Percentiles rank a stretch among this genome's conserved stretches.
phyloP scores from a whole-genome alignment of 2,329 filamentous ascomycete species.

The Aspergillus unguis region DNA sequence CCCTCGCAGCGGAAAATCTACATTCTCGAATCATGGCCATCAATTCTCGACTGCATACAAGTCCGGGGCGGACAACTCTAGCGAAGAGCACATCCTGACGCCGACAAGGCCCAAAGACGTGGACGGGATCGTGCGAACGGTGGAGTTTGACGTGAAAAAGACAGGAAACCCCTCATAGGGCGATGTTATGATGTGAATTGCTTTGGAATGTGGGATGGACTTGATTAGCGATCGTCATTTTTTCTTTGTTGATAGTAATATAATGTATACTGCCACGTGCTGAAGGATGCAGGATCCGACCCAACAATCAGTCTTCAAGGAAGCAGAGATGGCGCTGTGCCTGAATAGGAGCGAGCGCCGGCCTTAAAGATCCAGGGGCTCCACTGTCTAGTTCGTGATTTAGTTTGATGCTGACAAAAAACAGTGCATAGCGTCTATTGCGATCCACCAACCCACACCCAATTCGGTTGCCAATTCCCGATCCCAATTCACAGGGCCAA shows the following conservation, averaged over 20 bases:
- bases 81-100: conserved; percentile 25
- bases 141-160: conserved; percentile 27
- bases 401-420: not conserved
- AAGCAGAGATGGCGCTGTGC: not conserved
- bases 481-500: too few relatives aligned
- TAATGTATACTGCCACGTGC: not conserved
- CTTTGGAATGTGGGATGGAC: not conserved
- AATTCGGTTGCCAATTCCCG: not conserved
- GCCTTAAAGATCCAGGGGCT: not conserved
- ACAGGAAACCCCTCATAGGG: not conserved
- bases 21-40: conserved; percentile 18
- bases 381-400: not conserved
- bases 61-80: conserved; percentile 18
- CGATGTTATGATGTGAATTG: not conserved
- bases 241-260: not conserved
- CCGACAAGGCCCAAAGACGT: not conserved
- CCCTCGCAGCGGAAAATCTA: conserved; percentile 18
- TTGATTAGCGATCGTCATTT: not conserved
- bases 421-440: conserved; percentile 1
- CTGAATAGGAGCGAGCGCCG: not conserved
- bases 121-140: conserved; percentile 26
- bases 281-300: conserved; percentile 1
- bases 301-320: not conserved
- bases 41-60: conserved; percentile 24
- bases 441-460: not conserved